Percentiles rank a stretch among this genome's conserved stretches.
phyloP scores from a whole-genome alignment of 495 filamentous ascomycete genomes.

The Niebla homalea region DNA sequence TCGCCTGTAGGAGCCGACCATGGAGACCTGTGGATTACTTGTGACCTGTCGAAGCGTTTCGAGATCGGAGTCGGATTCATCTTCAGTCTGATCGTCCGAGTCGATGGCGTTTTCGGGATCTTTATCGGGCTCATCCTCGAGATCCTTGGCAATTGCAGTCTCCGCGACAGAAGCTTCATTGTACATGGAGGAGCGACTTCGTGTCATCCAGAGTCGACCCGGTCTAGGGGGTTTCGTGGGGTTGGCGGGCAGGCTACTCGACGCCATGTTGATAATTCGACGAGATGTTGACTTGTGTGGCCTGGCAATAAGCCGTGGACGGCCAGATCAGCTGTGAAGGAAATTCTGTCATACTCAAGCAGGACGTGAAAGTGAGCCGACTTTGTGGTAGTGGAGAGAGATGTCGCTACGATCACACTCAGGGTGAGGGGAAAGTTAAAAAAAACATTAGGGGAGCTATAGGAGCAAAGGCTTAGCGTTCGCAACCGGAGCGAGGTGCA shows the following conservation, averaged over 20 bases:
- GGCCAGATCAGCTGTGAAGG: background rate
- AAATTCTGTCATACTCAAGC: background rate
- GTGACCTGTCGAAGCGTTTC: constrained; percentile 23
- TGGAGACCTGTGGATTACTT: constrained; percentile 29
- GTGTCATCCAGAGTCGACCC: constrained; percentile 5
- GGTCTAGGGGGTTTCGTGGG: constrained; percentile 2
- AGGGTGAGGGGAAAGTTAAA: no score
- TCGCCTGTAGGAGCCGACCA: constrained; percentile 58
- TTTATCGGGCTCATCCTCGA: constrained; percentile 38
- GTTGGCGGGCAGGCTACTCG: background rate
- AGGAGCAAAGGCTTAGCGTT: no score
- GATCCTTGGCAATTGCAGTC: constrained; percentile 54
- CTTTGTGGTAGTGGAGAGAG: no score
- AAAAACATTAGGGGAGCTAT: no score
- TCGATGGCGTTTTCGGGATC: constrained; percentile 34
- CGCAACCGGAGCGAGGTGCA: no score
- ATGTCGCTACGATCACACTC: no score
- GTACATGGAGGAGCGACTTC: constrained; percentile 9
- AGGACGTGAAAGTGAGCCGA: background rate
- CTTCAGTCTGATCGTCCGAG: constrained; percentile 23
- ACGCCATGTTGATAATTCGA: background rate
- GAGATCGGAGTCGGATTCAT: constrained; percentile 31
- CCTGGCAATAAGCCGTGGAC: background rate
- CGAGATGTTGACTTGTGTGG: background rate
- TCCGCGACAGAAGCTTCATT: constrained; percentile 40